Evolutionary conservation across 345 rosid genomes (phyloP).

Genomic region (Triadica sebifera): DNA sequence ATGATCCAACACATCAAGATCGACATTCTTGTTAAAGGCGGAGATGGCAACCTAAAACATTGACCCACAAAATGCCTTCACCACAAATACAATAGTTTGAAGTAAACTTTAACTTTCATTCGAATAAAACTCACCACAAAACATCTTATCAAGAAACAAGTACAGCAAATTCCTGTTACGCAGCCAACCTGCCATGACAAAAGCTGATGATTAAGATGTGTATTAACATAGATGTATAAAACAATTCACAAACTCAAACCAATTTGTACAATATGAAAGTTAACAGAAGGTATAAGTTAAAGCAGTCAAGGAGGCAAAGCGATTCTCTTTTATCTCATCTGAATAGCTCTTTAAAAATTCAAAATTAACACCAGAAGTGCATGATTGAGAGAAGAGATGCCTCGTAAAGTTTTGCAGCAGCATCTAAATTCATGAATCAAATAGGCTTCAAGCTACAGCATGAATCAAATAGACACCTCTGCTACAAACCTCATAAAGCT

Average conservation of each 20-base stretch:
- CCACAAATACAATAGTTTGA: not conserved
- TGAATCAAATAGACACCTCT: too few relatives aligned
- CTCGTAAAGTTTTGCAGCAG: not conserved
- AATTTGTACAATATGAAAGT: too few relatives aligned
- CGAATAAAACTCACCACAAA: slow-evolving; percentile 47
- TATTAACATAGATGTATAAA: too few relatives aligned
- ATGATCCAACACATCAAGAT: slow-evolving; percentile 62
- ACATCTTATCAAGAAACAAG: slow-evolving; percentile 79
- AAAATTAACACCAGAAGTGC: too few relatives aligned
- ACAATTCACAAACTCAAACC: not conserved
- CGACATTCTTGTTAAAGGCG: slow-evolving; percentile 57
- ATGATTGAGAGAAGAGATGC: not conserved
- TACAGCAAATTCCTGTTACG: slow-evolving; percentile 65
- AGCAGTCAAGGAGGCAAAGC: too few relatives aligned
- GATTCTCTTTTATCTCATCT: too few relatives aligned
- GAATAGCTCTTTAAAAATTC: too few relatives aligned
- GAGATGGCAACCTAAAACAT: slow-evolving; percentile 34
- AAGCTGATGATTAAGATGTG: not conserved
- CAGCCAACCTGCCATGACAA: slow-evolving; percentile 61
- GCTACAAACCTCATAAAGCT: slow-evolving; percentile 69
- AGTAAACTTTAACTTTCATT: slow-evolving; percentile 2
- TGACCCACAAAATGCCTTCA: not conserved
- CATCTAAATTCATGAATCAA: too few relatives aligned
- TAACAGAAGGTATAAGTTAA: too few relatives aligned
- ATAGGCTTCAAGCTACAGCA: too few relatives aligned